These are phyloP conservation scores for Uronychia binucleata DNA, from an alignment of 73 alveolate species.

Conservation along the genomic window DNA sequence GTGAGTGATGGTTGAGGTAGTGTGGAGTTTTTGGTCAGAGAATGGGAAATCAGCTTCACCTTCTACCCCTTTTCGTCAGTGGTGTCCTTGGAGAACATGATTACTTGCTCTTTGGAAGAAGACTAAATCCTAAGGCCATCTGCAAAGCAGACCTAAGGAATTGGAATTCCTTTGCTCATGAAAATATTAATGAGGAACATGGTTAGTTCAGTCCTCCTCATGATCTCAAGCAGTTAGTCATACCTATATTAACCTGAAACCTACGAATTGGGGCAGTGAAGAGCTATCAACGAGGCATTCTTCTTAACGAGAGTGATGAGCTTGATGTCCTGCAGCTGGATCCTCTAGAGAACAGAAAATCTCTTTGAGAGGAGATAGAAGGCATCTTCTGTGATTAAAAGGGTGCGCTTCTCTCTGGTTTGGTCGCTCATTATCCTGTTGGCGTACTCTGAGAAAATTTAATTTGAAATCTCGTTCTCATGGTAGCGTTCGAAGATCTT, in stretches of 20 bases:
- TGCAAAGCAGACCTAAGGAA: constrained; percentile 37
- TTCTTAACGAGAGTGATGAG: constrained; percentile 49
- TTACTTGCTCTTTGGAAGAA: constrained; percentile 27
- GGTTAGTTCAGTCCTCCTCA: constrained; percentile 57
- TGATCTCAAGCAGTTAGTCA: constrained; percentile 52
- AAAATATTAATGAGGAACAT: constrained; percentile 38
- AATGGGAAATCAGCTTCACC: too few relatives aligned
- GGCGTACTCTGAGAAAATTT: constrained; percentile 49
- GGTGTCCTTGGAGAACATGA: constrained; percentile 46
- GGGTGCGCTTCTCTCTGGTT: constrained; percentile 26
- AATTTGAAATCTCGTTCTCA: background rate
- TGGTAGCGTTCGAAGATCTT: constrained; percentile 21
- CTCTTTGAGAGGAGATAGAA: constrained; percentile 41
- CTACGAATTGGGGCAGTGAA: constrained; percentile 34
- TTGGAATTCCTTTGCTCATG: constrained; percentile 17
- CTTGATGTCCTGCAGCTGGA: constrained; percentile 29
- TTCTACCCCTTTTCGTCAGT: too few relatives aligned
- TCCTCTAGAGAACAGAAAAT: constrained; percentile 30
- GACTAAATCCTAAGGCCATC: constrained; percentile 35
- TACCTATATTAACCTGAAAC: background rate
- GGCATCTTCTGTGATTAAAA: constrained; percentile 34
- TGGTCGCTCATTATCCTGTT: constrained; percentile 27
- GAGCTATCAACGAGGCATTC: constrained; percentile 44
- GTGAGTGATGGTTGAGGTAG: too few relatives aligned
- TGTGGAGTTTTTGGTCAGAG: too few relatives aligned